Evolutionary conservation across 2,329 filamentous ascomycete genomes (phyloP).

Genomic region (Monilinia aucupariae): DNA sequence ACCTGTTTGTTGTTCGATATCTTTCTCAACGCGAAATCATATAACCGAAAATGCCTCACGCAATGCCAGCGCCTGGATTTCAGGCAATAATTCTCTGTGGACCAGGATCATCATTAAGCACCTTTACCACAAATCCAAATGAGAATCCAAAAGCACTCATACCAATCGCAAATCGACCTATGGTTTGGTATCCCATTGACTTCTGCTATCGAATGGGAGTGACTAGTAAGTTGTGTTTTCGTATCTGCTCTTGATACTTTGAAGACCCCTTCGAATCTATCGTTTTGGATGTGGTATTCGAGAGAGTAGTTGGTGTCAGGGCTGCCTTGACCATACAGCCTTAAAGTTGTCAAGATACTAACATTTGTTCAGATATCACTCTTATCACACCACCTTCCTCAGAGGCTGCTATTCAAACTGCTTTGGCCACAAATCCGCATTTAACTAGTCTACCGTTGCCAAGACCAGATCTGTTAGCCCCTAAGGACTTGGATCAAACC

Average conservation of each 20-base stretch:
- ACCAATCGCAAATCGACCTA: conserved; percentile 77
- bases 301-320: background rate
- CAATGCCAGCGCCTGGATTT: conserved; percentile 69
- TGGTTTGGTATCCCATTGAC: conserved; percentile 86
- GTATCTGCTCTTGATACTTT: background rate
- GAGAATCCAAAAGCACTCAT: conserved; percentile 78
- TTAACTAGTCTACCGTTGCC: conserved; percentile 68
- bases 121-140: conserved; percentile 74
- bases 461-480: conserved; percentile 70
- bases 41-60: conserved; percentile 61
- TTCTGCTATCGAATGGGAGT: conserved; percentile 80
- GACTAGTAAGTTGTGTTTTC: conserved; percentile 48
- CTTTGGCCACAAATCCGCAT: conserved; percentile 71
- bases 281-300: background rate
- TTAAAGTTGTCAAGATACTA: conserved; percentile 13
- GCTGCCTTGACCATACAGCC: background rate
- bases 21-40: background rate
- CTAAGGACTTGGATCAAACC: conserved; percentile 69
- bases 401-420: conserved; percentile 59
- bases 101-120: conserved; percentile 74
- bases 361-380: conserved; percentile 48
- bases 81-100: conserved; percentile 81
- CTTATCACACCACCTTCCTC: conserved; percentile 61
- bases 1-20: background rate
- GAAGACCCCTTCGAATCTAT: background rate